A percentile compares a stretch with the other conserved stretches of the same genome.
These are phyloP conservation scores for Colletotrichum limetticola DNA, from an alignment of 2,329 filamentous ascomycete genomes.

Conservation along the genomic window DNA sequence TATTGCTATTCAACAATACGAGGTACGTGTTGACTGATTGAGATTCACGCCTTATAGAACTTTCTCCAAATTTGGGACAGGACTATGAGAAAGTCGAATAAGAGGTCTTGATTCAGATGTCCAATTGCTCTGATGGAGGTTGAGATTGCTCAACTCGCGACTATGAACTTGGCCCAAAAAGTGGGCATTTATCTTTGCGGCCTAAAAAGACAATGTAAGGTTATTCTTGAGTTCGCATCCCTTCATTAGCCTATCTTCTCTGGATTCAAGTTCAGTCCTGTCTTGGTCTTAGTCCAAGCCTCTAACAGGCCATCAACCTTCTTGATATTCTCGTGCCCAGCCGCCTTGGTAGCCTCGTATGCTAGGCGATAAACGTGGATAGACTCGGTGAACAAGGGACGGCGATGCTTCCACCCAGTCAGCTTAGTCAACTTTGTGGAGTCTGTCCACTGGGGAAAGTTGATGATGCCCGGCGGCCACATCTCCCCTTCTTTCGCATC, in stretches of 20 bases:
- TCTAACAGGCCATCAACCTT: not conserved
- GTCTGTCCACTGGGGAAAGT: constrained; percentile 54
- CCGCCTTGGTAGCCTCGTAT: constrained; percentile 47
- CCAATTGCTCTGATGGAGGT: too few species aligned
- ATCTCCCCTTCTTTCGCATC: constrained; percentile 29
- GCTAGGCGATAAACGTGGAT: constrained; percentile 49
- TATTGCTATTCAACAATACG: too few species aligned
- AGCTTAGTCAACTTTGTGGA: constrained; percentile 52
- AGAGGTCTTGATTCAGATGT: too few species aligned
- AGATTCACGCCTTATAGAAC: too few species aligned
- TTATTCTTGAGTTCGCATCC: too few species aligned
- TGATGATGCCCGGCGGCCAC: constrained; percentile 42
- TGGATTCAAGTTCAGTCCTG: not conserved
- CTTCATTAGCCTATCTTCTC: not conserved
- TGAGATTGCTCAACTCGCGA: too few species aligned
- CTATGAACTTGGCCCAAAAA: too few species aligned
- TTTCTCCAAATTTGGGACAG: too few species aligned
- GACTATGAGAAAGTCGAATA: too few species aligned
- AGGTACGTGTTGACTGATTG: too few species aligned
- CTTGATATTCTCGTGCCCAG: constrained; percentile 10
- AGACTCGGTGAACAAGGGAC: constrained; percentile 49
- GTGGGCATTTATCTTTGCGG: too few species aligned
- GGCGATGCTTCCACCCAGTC: constrained; percentile 53
- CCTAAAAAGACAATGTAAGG: too few species aligned
- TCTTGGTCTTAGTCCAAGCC: not conserved